Percentiles rank a stretch among this genome's conserved stretches.
Conservation (phyloP, 345 rosid species). For the Erysimum cheiranthoides region DNA sequence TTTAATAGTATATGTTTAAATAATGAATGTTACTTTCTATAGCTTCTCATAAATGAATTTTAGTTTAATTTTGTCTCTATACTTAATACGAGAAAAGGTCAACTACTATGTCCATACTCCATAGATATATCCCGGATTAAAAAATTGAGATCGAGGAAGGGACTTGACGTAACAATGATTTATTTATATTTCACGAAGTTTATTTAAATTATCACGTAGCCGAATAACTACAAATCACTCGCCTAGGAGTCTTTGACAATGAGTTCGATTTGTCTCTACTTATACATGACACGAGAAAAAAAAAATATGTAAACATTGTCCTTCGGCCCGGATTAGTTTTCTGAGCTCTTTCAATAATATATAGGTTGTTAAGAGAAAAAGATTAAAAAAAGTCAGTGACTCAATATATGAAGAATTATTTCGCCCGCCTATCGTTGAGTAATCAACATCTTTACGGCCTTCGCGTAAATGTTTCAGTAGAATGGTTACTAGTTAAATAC, state of each 20-base stretch:
- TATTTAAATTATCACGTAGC: conserved; percentile 34
- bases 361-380: no score
- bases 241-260: conserved; percentile 10
- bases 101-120: conserved; percentile 10
- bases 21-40: neutral
- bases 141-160: conserved; percentile 7
- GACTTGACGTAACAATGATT: conserved; percentile 32
- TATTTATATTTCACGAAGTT: neutral
- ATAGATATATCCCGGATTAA: conserved; percentile 12
- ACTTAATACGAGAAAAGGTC: conserved; percentile 33
- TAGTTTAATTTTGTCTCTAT: conserved; percentile 1
- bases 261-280: conserved; percentile 21
- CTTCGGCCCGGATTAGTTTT: no score
- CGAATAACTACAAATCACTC: conserved; percentile 16
- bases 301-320: no score
- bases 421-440: neutral
- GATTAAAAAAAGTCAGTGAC: conserved; percentile 1
- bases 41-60: neutral
- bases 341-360: no score
- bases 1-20: neutral
- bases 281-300: neutral
- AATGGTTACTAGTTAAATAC: neutral
- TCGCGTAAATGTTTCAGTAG: neutral
- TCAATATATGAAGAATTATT: neutral
- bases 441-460: neutral